These are phyloP conservation scores for Hypomontagnella submonticulosa DNA, from an alignment of 495 filamentous ascomycete genomes.

Conservation along the genomic window DNA sequence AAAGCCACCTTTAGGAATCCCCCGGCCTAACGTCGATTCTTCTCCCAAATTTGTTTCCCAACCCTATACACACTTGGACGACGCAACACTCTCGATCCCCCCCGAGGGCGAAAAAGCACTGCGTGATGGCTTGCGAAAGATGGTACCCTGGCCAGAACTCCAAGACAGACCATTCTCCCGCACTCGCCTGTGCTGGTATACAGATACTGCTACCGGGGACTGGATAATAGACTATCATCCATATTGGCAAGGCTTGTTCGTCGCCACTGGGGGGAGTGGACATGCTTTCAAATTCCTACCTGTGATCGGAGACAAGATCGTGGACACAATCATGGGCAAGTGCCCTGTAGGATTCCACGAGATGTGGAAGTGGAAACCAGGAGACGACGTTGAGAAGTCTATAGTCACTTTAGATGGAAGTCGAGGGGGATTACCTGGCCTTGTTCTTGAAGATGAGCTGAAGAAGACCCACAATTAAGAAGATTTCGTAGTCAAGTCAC, in stretches of 20 bases:
- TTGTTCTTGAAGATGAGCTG: constrained; percentile 65
- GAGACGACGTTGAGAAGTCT: constrained; percentile 15
- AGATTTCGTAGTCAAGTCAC: too few species aligned
- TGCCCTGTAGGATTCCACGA: constrained; percentile 66
- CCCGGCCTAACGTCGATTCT: background rate
- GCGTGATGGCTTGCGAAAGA: constrained; percentile 67
- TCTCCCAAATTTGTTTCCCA: constrained; percentile 50
- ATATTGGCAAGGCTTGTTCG: constrained; percentile 70
- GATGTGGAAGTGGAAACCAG: constrained; percentile 77
- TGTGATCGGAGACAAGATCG: constrained; percentile 81
- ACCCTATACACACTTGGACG: constrained; percentile 58
- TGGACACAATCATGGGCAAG: constrained; percentile 69
- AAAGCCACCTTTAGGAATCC: constrained; percentile 54
- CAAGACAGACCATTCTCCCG: constrained; percentile 70
- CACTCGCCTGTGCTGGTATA: constrained; percentile 91
- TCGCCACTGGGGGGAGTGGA: constrained; percentile 86
- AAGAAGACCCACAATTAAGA: constrained; percentile 37
- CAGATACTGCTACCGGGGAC: constrained; percentile 81
- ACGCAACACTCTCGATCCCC: constrained; percentile 60
- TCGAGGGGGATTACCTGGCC: constrained; percentile 66
- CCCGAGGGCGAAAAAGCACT: constrained; percentile 70
- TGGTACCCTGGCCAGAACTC: constrained; percentile 68
- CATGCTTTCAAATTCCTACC: constrained; percentile 93
- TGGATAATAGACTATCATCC: constrained; percentile 86
- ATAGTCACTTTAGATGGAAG: constrained; percentile 73